Conservation (phyloP, 257 asterid species). For the Solanum dulcamara region DNA sequence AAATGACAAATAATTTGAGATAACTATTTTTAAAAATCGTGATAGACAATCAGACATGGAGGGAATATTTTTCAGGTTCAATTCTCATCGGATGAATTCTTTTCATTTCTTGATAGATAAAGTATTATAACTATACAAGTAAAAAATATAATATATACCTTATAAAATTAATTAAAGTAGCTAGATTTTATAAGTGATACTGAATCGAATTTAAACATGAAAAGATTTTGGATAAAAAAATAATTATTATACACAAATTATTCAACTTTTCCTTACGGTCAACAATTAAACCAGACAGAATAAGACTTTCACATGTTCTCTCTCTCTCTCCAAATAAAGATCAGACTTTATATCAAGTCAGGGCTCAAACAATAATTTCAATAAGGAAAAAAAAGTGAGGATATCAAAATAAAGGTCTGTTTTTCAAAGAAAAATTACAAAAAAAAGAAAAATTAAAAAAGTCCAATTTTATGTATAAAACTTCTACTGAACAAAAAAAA, state of each 20-base stretch:
- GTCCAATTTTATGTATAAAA: not conserved
- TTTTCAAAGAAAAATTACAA: not conserved
- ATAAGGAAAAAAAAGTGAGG: not conserved
- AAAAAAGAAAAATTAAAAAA: not conserved
- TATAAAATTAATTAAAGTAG: too few species aligned
- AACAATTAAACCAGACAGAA: not conserved
- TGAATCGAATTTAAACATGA: too few species aligned
- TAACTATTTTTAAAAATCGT: too few species aligned
- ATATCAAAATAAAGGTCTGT: not conserved
- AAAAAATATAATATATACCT: too few species aligned
- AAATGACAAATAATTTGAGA: too few species aligned
- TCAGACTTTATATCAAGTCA: not conserved
- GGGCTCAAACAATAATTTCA: not conserved
- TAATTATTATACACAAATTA: not conserved
- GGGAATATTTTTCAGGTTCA: too few species aligned
- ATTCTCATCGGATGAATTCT: too few species aligned
- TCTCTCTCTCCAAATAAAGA: not conserved
- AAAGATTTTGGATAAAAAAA: not conserved
- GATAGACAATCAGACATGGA: too few species aligned
- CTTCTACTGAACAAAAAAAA: not conserved
- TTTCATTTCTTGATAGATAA: too few species aligned
- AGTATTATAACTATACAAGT: too few species aligned
- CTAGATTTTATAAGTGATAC: too few species aligned
- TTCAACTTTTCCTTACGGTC: not conserved
- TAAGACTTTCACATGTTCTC: not conserved